Conservation (phyloP, 805 yeast species). For the Candida wancherniae region DNA sequence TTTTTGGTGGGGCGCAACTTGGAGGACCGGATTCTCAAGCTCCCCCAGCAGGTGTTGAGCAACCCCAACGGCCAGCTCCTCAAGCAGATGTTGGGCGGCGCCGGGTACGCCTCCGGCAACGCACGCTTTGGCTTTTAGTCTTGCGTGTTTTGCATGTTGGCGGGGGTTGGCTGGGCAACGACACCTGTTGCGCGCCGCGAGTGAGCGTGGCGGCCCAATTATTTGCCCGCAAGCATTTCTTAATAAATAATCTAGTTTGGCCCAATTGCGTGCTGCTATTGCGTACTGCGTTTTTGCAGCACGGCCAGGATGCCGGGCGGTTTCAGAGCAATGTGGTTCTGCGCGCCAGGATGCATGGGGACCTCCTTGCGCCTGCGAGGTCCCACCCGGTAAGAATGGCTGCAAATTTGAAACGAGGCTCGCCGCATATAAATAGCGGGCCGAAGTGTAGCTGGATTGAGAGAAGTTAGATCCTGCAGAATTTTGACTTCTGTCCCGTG, state of each 20-base stretch:
- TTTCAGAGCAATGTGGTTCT: no score
- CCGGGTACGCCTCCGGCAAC: slow-evolving; percentile 12
- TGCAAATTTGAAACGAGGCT: slow-evolving; percentile 13
- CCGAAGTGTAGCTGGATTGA: not conserved
- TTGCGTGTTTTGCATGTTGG: no score
- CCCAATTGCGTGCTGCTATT: no score
- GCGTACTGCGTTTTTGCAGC: no score
- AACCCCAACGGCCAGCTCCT: slow-evolving; percentile 34
- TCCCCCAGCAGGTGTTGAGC: slow-evolving; percentile 49
- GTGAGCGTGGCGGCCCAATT: no score
- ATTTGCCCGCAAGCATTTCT: no score
- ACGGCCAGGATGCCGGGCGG: no score
- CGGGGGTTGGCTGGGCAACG: no score
- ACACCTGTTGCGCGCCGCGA: no score
- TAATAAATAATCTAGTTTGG: no score
- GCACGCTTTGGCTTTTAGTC: slow-evolving; percentile 14
- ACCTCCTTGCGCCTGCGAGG: slow-evolving; percentile 6
- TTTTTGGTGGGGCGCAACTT: slow-evolving; percentile 53
- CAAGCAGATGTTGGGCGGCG: slow-evolving; percentile 28
- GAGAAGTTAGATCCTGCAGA: not conserved
- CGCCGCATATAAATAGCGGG: slow-evolving; percentile 9
- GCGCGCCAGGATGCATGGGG: no score
- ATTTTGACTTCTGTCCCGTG: not conserved
- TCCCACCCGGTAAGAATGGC: slow-evolving; percentile 9
- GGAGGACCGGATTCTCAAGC: slow-evolving; percentile 47